Evolutionary conservation across 2,329 filamentous ascomycete species (phyloP), one percentile per base, ranked within the genome.

Genomic region (Venturiaceae sp.): DNA sequence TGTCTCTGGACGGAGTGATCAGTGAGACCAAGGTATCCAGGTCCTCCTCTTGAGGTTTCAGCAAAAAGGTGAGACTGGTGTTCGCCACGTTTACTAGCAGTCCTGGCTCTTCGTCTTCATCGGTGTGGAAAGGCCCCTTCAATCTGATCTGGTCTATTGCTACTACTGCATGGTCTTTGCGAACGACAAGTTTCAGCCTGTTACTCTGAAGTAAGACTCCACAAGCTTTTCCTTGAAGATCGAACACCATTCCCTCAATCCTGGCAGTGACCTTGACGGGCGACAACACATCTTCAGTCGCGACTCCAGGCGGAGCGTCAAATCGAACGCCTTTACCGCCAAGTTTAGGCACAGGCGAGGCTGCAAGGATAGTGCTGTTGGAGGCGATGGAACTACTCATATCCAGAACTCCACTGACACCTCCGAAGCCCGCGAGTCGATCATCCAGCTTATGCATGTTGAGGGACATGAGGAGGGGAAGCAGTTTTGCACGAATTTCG

Each of bases 1-100:
- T 90, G 69, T 94, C 85, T 63, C 91, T 94, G 0, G 92, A 96
- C 0, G 94, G 95, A 6, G 88, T 95, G 58, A 99, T 88, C 55
- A 99, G 79, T 56, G 88, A 86, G 0, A 99, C 75, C 1, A 99
- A 79, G 34, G 86, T 83, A 66, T 92, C 87, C 0, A 99, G 77
- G 69, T 99, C 94, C 19, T 80, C 76, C 64, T 95, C 86, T 61
- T 86, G 86, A 0, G 94, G 92, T 0, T 81, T 74, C 61, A 81
- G 80, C 1, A 90, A 72, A 65, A 88, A 95, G 60, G 92, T 86
- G 26, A 94, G 67, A 1, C 86, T 80, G 26, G 90, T 83, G 53
- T 85, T 85, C 32, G 74, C 76, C 3, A 95, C 66, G 1, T 86
- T 82, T 4, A 85, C 75, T 21, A 77, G 34, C 78, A 77, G 64